phyloP scores from a whole-genome alignment of 768 basidiomycete species.

The Polyporus arcularius region DNA sequence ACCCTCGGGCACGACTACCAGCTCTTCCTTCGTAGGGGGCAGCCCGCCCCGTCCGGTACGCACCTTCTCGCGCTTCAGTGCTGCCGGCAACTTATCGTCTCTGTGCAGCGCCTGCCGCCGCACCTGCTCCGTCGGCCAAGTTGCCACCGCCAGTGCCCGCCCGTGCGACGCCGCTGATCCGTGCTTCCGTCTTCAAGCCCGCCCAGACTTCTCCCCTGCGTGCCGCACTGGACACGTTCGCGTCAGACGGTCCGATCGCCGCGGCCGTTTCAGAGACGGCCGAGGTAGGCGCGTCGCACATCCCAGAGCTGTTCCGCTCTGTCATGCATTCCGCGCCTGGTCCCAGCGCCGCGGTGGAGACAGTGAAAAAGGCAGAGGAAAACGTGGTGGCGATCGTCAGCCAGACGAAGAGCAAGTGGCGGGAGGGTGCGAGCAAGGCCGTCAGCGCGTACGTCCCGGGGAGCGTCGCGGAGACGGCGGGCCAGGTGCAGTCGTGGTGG shows the following conservation, averaged over 20 bases:
- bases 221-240: conserved; percentile 55
- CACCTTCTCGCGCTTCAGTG: not conserved
- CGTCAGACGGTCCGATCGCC: conserved; percentile 50
- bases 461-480: conserved; percentile 29
- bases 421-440: conserved; percentile 9
- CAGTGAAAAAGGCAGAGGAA: conserved; percentile 31
- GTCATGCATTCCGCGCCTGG: conserved; percentile 23
- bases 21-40: conserved; percentile 59
- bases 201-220: conserved; percentile 49
- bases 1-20: conserved; percentile 72
- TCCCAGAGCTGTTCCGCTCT: conserved; percentile 54
- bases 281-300: conserved; percentile 46
- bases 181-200: conserved; percentile 48
- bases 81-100: not conserved
- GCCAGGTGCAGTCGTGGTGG: conserved; percentile 53
- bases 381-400: conserved; percentile 20
- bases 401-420: conserved; percentile 18
- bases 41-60: conserved; percentile 33
- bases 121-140: conserved; percentile 29
- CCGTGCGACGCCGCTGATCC: conserved; percentile 37
- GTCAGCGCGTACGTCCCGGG: conserved; percentile 34
- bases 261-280: conserved; percentile 50
- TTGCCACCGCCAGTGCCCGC: conserved; percentile 40
- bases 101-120: conserved; percentile 26
- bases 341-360: conserved; percentile 25